Conservation (phyloP, 257 asterid genomes). For the Forsythia suspensa region DNA sequence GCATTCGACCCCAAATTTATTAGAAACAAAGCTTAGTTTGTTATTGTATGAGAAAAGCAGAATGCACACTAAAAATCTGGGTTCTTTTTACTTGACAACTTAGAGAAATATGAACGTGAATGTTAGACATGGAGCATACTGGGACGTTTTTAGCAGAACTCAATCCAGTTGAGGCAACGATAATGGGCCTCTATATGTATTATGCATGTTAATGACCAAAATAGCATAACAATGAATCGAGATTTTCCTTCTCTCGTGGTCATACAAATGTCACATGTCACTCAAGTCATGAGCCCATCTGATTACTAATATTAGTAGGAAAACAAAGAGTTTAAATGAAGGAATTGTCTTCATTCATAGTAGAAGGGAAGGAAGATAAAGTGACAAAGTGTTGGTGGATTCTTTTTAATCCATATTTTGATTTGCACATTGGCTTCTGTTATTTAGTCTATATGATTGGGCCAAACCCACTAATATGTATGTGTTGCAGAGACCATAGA, state of each 20-base stretch:
- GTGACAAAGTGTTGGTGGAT: background rate
- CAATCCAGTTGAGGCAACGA: background rate
- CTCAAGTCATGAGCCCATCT: too few species aligned
- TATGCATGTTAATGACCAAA: background rate
- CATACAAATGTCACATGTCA: too few species aligned
- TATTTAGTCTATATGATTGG: background rate
- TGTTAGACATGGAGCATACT: background rate
- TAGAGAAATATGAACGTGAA: background rate
- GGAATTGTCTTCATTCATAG: too few species aligned
- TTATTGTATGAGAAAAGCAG: background rate
- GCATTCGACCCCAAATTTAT: background rate
- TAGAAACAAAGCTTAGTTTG: background rate
- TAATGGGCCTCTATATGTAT: background rate
- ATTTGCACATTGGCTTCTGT: background rate
- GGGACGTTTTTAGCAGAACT: background rate
- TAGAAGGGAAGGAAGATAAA: too few species aligned
- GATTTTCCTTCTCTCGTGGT: too few species aligned
- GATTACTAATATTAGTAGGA: too few species aligned
- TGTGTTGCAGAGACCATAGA: background rate
- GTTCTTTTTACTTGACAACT: background rate
- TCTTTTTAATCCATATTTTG: background rate
- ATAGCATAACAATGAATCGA: too few species aligned
- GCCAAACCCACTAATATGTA: background rate
- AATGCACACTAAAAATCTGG: background rate
- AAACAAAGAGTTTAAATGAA: too few species aligned